Base-by-base conservation (phyloP, 371 early-diverging fungal species). In the Phascolomyces articulosus region DNA sequence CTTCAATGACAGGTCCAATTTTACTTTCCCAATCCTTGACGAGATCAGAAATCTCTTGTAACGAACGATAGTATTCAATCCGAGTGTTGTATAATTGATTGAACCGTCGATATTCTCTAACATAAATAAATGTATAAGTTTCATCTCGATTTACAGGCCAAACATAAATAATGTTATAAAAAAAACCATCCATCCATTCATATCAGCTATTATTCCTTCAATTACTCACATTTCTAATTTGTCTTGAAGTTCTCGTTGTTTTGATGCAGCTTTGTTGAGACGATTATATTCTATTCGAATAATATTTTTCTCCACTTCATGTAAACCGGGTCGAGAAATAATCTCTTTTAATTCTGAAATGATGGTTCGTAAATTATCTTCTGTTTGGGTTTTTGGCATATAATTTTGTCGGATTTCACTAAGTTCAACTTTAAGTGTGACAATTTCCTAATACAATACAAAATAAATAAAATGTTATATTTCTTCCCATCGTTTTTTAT, bases 11-110 rank as follows among this genome's bases (percentile, higher is more conserved):
- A 0, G 83, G 81, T 29, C 74, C 47, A 1, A 16, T 34, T 34
- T 34, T 10, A 21, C 72, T 66, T 51, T 72, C 62, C 66, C 82
- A 74, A 9, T 58, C 70, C 16, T 40, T 29, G 7, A 78, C 69
- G 11, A 73, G 75, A 49, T 88, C 87, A 0, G 89, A 87, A 20
- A 90, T 72, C 0, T 61, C 59, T 66, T 91, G 89, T 2, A 90
- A 76, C 13, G 75, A 73, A 9, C 77, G 70, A 59, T 79, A 90
- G 64, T 88, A 90, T 16, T 76, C 80, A 18, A 87, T 80, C 8
- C 89, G 85, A 13, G 76, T 58, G 58, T 80, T 79, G 38, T 69
- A 69, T 2, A 75, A 31, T 3, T 74, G 74, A 27, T 65, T 70
- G 1, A 86, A 63, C 21, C 64, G 64, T 6, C 71, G 63, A 23